Evolutionary conservation across 495 filamentous ascomycete genomes (phyloP).

Genomic region (Neurospora tetraspora): DNA sequence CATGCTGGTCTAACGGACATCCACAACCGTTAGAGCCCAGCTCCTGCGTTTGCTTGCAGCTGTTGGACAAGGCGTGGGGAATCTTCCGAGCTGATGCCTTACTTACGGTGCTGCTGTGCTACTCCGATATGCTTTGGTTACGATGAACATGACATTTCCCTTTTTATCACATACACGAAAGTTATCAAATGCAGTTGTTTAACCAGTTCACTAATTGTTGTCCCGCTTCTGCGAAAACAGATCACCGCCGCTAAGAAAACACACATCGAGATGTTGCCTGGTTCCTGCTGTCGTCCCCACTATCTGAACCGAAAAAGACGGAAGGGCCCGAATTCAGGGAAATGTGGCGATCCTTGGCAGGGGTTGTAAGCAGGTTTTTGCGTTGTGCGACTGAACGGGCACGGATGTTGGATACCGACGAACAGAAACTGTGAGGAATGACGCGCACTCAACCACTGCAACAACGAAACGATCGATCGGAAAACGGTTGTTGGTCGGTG

Average conservation of each 20-base stretch:
- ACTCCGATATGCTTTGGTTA: background rate
- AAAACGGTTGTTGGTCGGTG: background rate
- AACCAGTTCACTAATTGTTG: constrained; percentile 19
- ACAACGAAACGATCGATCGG: background rate
- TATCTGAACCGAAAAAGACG: background rate
- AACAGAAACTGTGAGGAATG: background rate
- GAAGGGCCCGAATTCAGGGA: background rate
- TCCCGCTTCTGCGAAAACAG: constrained; percentile 19
- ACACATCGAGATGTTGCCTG: background rate
- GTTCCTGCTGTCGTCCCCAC: background rate
- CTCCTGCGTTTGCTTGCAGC: background rate
- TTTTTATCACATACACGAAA: constrained; percentile 1
- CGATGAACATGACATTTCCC: background rate
- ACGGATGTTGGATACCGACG: background rate
- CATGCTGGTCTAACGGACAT: background rate
- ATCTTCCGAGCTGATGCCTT: background rate
- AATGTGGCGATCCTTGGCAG: background rate
- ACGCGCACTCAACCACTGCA: background rate
- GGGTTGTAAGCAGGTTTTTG: background rate
- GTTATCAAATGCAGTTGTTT: constrained; percentile 10
- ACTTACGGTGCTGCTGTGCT: background rate
- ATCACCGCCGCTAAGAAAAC: constrained; percentile 18
- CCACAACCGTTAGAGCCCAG: background rate
- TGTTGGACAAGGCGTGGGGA: background rate
- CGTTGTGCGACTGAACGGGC: background rate